Base-by-base conservation (phyloP, 1,139 yeast genomes). In the Taphrina pruni region DNA sequence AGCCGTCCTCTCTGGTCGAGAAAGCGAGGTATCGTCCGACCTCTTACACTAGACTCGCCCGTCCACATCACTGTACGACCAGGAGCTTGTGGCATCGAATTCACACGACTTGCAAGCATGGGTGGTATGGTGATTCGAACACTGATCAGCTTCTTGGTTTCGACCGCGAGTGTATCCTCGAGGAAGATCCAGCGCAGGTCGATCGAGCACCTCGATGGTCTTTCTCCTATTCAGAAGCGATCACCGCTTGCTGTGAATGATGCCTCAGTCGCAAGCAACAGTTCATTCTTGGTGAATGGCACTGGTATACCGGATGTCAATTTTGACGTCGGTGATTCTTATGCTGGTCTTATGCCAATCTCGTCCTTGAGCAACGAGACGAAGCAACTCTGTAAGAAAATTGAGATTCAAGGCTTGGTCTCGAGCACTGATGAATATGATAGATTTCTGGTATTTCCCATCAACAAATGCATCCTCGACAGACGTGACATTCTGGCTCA, bases 401-500 rank as follows among this genome's bases (percentile, higher is more conserved):
- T 2, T 35, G 9, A 7, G 20, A 21, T 51, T 7, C 8, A 11
- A 9, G 21, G 11, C 9, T 14, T 12, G 39, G 36, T 6, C 14
- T 14, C 41, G 11, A 14, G 43, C n/a, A 50, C 36, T 50, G 54
- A 50, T 26, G 48, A 45, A 20, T 5, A 2, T 26, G 26, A 7
- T 14, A 58, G 62, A 54, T 62, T 65, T 65, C 36, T 65, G 69
- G 69, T 65, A 57, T 58, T 65, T 65, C 45, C 67, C 67, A 8
- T 32, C 58, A 36, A 11, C 21, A 20, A 43, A 65, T 20, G n/a
- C 38, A 6, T 20, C 54, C 17, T 56, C 69, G 35, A 51, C 46
- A 14, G 65, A 60, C 35, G 14, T 65, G 38, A 58, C 64, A n/a
- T 32, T 92, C 71, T 94, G 98, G 98, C 83, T 94, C 43, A 94